Conservation (phyloP, 2,329 filamentous ascomycete species). For the Fusarium miscanthi region DNA sequence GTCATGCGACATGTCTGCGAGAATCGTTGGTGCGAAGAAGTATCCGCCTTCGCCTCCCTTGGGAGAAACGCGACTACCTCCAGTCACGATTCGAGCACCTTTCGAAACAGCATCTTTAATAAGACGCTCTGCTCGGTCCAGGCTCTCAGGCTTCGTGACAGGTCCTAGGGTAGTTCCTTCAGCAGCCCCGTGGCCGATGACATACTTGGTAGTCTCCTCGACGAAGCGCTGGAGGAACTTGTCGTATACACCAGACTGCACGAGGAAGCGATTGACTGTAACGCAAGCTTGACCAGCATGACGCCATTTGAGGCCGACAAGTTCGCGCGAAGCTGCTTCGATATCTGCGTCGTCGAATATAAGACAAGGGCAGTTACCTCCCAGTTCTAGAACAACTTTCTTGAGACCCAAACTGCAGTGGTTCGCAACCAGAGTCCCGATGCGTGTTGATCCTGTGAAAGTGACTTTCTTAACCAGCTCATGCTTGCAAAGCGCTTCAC, state of each 20-base stretch:
- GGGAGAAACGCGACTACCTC: slow-evolving; percentile 4
- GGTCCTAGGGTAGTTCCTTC: slow-evolving; percentile 21
- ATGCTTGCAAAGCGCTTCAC: slow-evolving; percentile 60
- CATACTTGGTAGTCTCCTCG: slow-evolving; percentile 16
- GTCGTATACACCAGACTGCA: slow-evolving; percentile 70
- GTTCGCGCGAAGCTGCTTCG: neutral
- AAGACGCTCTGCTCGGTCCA: slow-evolving; percentile 12
- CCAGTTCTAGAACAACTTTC: slow-evolving; percentile 75
- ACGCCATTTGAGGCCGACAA: slow-evolving; percentile 66
- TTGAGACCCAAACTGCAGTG: slow-evolving; percentile 73
- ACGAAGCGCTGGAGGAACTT: slow-evolving; percentile 9
- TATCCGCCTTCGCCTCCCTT: slow-evolving; percentile 1
- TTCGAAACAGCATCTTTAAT: slow-evolving; percentile 21
- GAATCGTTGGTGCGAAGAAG: slow-evolving; percentile 35
- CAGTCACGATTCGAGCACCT: slow-evolving; percentile 13
- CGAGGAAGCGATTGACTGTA: slow-evolving; percentile 67
- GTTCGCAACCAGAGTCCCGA: slow-evolving; percentile 73
- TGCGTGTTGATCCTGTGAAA: slow-evolving; percentile 78
- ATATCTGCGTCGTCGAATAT: slow-evolving; percentile 74
- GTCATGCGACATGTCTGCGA: slow-evolving; percentile 9
- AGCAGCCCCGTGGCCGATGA: slow-evolving; percentile 22
- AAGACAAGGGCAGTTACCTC: slow-evolving; percentile 75
- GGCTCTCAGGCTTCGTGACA: slow-evolving; percentile 18
- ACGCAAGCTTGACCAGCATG: slow-evolving; percentile 78
- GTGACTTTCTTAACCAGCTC: slow-evolving; percentile 70